A percentile compares a stretch with the other conserved stretches of the same genome.
phyloP scores from a whole-genome alignment of 257 asterid species.

The Coffea eugenioides region DNA sequence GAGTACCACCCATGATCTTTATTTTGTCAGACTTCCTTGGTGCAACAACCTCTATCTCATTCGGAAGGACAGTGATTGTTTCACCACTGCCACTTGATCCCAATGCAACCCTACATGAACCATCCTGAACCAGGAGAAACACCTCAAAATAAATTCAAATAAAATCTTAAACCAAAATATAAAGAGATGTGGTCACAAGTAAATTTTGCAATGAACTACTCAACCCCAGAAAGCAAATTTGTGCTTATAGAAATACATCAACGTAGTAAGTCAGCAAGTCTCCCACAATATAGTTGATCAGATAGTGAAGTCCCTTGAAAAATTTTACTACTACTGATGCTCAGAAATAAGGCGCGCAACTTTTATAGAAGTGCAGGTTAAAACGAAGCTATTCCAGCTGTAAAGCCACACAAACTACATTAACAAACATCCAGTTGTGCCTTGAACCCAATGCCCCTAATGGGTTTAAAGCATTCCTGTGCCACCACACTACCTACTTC shows the following conservation, averaged over 20 bases:
- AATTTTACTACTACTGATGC: neutral
- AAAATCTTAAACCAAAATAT: neutral
- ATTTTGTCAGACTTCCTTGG: constrained; percentile 79
- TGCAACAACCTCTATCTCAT: constrained; percentile 57
- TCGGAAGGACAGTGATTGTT: constrained; percentile 47
- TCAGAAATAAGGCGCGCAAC: too few species aligned
- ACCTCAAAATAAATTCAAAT: neutral
- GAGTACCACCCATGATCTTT: constrained; percentile 85
- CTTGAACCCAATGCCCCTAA: neutral
- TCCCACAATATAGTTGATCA: neutral
- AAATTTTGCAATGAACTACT: neutral
- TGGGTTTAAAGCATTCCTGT: too few species aligned
- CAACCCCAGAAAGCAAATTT: neutral
- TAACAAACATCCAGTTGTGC: too few species aligned
- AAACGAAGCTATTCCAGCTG: too few species aligned
- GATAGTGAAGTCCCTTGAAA: too few species aligned
- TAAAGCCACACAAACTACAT: neutral
- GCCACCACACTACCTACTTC: neutral
- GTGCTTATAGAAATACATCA: neutral
- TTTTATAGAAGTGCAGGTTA: neutral
- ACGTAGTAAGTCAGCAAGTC: neutral
- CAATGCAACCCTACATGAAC: constrained; percentile 73
- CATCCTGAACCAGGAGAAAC: constrained; percentile 54
- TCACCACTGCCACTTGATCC: constrained; percentile 80
- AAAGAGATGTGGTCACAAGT: neutral